Evolutionary conservation across 768 basidiomycete species (phyloP).

Genomic region (Trametes punicea): DNA sequence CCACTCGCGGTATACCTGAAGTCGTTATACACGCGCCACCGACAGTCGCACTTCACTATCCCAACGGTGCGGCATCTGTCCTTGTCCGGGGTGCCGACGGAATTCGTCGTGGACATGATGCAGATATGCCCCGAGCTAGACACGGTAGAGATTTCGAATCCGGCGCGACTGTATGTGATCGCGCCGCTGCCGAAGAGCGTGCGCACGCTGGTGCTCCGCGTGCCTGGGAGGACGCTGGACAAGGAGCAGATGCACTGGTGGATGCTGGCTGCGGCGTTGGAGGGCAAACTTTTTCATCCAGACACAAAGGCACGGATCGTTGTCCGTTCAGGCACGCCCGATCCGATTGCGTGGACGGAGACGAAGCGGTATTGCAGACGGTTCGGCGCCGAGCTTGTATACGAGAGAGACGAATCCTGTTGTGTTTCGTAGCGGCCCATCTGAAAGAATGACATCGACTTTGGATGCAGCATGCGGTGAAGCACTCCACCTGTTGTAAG

Average conservation of each 20-base stretch:
- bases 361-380: constrained; percentile 4
- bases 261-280: constrained; percentile 13
- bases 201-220: constrained; percentile 14
- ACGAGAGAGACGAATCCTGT: constrained; percentile 10
- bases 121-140: constrained; percentile 14
- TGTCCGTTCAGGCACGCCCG: constrained; percentile 16
- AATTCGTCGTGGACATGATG: constrained; percentile 19
- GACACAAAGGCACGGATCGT: constrained; percentile 2
- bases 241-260: constrained; percentile 16
- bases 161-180: constrained; percentile 11
- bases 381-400: constrained; percentile 8
- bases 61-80: constrained; percentile 30
- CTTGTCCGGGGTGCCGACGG: constrained; percentile 10
- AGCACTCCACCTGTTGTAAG: too few species aligned
- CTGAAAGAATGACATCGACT: too few species aligned
- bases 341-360: constrained; percentile 6
- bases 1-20: constrained; percentile 27
- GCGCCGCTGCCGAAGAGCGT: constrained; percentile 14
- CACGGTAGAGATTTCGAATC: constrained; percentile 12
- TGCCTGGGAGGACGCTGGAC: neutral
- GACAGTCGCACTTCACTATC: constrained; percentile 32
- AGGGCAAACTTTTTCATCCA: constrained; percentile 9
- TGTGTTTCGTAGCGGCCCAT: neutral
- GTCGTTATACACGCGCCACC: constrained; percentile 13
- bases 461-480: too few species aligned